Evolutionary conservation across 192 early-diverging fungal genomes (phyloP), one percentile per base, ranked within the genome.

Genomic region (Linnemannia schmuckeri): DNA sequence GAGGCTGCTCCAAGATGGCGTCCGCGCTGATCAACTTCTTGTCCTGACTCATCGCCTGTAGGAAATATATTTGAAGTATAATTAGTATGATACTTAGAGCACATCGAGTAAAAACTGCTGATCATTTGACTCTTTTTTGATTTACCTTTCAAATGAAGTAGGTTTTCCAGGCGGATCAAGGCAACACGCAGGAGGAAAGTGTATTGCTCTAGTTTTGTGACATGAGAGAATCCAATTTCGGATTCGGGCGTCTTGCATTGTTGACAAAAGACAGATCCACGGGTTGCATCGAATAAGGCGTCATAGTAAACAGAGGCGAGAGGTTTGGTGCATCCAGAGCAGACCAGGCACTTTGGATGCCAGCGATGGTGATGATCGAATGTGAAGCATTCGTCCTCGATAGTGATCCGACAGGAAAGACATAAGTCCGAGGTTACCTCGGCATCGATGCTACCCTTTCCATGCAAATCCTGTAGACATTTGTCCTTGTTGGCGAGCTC

Each of bases 121-220:
- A 3, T n/a, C 30, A 10, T 6, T 33, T 15, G n/a, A 3, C 27
- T 46, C 9, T 46, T 4, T 1, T 30, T 66, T 66, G 15, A 13
- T 1, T 38, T 79, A 90, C 89, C 86, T 88, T 89, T 89, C 41
- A 83, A 66, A 52, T 95, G 91, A 22, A 99, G 88, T 57, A 97
- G 86, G 35, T 91, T 92, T 78, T 96, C 97, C 30, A 99, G 90
- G 18, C 96, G 89, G 69, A 94, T 93, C 71, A 98, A 89, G n/a
- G 96, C 96, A 33, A 96, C 95, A 6, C 94, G 92, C 88, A 99
- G 90, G 41, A 97, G 82, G 82, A 97, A 98, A 37, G 95, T 93
- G 81, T 98, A 98, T 88, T 99, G 97, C 74, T 97, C 92, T 38
- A 99, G 90, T 82, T 97, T 95, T 30, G 98, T 94, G 0, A 98